Evolutionary conservation across 2,329 filamentous ascomycete species (phyloP), one percentile per base, ranked within the genome.

Genomic region (Microcyclosporella mali): DNA sequence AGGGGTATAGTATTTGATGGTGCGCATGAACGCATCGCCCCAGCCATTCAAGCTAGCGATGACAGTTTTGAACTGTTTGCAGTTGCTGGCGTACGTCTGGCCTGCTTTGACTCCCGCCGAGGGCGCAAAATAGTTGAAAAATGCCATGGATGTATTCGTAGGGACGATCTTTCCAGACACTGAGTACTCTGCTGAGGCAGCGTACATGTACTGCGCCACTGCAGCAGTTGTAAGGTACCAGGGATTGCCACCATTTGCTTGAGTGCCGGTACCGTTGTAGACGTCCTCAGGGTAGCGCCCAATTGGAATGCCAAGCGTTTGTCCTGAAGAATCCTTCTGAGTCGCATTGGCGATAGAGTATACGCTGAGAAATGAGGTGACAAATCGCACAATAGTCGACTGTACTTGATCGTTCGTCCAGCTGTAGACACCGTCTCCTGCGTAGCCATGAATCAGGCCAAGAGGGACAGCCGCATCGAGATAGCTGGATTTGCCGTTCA

Each of bases 261-360:
- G 41, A 4, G 59, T 63, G 3, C 55, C 60, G 8, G 51, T 55
- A 7, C 61, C 61, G 28, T 58, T 61, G 46, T 64, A 64, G 11
- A 62, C 52, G 36, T 64, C 61, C 42, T 63, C 60, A n/a, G 60
- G 59, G 35, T 63, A 64, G 4, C 61, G 56, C 3, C 60, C 61
- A n/a, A 63, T 52, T 6, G 61, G 61, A n/a, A 62, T 57, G 15
- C 57, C 61, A 14, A 64, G 50, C 2, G 46, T 45, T 8, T 37
- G 43, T 3, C 59, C 57, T n/a, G 40, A 42, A 3, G 50, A 42
- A 40, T 61, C 56, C 1, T 41, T 48, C 15, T 39, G 38, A 1
- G 53, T 59, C n/a, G 38, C 47, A 37, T 57, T 59, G 9, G 59
- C 56, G 15, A 64, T 47, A 2, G 56, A 42, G 30, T 58, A 62